A percentile compares a stretch with the other conserved stretches of the same genome.
phyloP scores from a whole-genome alignment of 768 basidiomycete species.

The Suillus fuscotomentosus region DNA sequence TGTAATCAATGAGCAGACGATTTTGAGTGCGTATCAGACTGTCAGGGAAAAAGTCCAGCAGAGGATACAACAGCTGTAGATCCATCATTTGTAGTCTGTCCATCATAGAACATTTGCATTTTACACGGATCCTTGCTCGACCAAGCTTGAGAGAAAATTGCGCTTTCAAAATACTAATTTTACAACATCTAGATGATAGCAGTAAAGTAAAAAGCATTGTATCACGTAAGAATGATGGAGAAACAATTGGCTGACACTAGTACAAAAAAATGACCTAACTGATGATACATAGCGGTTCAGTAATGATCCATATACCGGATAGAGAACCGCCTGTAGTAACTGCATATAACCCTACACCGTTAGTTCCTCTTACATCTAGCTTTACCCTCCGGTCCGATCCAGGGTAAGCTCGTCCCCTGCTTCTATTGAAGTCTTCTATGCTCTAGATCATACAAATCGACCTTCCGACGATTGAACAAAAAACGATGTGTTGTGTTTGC shows the following conservation, averaged over 20 bases:
- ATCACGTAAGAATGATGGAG: not conserved
- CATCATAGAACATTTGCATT: not conserved
- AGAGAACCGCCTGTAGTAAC: not conserved
- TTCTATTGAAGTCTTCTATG: not conserved
- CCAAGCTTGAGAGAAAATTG: not conserved
- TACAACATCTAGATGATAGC: not conserved
- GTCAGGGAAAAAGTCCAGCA: slow-evolving; percentile 84
- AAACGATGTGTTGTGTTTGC: not conserved
- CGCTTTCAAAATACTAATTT: not conserved
- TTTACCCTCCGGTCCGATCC: not conserved
- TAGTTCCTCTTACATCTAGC: not conserved
- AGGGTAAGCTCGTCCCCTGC: not conserved
- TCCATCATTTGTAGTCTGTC: slow-evolving; percentile 16
- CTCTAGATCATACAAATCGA: not conserved
- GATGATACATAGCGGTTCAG: not conserved
- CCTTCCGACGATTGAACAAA: not conserved
- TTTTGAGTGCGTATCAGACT: slow-evolving; percentile 90
- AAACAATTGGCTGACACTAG: not conserved
- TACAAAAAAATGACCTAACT: not conserved
- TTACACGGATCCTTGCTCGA: not conserved
- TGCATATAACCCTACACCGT: not conserved
- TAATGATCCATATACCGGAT: not conserved
- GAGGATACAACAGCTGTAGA: slow-evolving; percentile 73
- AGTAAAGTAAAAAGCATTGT: not conserved
- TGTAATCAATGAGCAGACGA: slow-evolving; percentile 97